Evolutionary conservation across 805 yeast genomes (phyloP).

Genomic region (Saturnispora mendoncae): DNA sequence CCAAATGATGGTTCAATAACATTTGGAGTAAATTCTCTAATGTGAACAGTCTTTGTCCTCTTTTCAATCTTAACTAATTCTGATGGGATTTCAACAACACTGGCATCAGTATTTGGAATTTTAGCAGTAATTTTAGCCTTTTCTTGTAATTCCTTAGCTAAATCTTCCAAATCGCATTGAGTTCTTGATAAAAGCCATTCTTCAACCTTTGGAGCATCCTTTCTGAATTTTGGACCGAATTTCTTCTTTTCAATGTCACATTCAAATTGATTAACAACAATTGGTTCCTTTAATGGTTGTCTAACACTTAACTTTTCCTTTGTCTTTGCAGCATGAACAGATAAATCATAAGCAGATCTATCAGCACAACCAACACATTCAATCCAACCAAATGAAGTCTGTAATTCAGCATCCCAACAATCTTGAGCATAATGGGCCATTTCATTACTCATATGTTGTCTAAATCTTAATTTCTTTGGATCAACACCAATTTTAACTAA

Average conservation of each 20-base stretch:
- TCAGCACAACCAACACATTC: slow-evolving; percentile 99
- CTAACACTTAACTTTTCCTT: slow-evolving; percentile 93
- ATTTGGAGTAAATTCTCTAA: slow-evolving; percentile 92
- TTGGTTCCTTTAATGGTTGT: slow-evolving; percentile 78
- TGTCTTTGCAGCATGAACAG: slow-evolving; percentile 91
- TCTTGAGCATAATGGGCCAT: slow-evolving; percentile 99
- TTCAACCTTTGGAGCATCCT: slow-evolving; percentile 91
- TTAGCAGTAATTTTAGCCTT: slow-evolving; percentile 56
- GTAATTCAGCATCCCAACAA: slow-evolving; percentile 99
- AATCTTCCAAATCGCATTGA: slow-evolving; percentile 75
- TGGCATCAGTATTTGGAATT: slow-evolving; percentile 56
- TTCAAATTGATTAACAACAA: slow-evolving; percentile 73
- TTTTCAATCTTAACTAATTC: slow-evolving; percentile 68
- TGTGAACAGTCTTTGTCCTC: slow-evolving; percentile 74
- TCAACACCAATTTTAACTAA: slow-evolving; percentile 87
- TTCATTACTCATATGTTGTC: slow-evolving; percentile 98
- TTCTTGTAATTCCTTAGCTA: slow-evolving; percentile 56
- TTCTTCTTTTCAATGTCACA: slow-evolving; percentile 87
- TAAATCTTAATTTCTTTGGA: slow-evolving; percentile 74
- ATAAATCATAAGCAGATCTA: slow-evolving; percentile 94
- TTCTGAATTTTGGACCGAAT: slow-evolving; percentile 96
- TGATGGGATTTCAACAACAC: slow-evolving; percentile 53
- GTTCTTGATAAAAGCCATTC: slow-evolving; percentile 65
- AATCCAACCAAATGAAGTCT: slow-evolving; percentile 96
- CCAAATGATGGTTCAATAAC: slow-evolving; percentile 99